Conservation (phyloP, 148 eudicot genomes). For the Rhododendron simsii region DNA sequence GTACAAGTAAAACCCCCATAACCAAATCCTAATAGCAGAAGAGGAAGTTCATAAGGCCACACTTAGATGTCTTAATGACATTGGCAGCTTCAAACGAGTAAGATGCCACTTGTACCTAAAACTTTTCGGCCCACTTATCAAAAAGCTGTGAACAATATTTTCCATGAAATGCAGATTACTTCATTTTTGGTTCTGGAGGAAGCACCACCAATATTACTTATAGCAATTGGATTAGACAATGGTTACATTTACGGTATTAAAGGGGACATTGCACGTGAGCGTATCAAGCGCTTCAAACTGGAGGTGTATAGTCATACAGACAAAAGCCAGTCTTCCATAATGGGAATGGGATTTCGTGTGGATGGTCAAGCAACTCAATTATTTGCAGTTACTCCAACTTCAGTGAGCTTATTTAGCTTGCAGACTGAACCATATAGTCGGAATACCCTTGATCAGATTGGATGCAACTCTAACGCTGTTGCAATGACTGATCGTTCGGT, state of each 20-base stretch:
- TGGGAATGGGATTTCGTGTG: slow-evolving; percentile 81
- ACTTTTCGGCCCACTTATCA: background rate
- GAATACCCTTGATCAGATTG: slow-evolving; percentile 85
- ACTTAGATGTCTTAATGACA: background rate
- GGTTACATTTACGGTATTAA: slow-evolving; percentile 92
- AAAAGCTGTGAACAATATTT: background rate
- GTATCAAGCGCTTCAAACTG: slow-evolving; percentile 85
- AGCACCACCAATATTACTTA: slow-evolving; percentile 75
- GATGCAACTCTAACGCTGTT: slow-evolving; percentile 56
- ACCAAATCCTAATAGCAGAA: background rate
- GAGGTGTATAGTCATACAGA: slow-evolving; percentile 60
- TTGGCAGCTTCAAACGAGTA: background rate
- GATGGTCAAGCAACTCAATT: slow-evolving; percentile 83
- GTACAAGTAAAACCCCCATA: background rate
- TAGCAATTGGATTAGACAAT: slow-evolving; percentile 89
- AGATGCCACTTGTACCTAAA: background rate
- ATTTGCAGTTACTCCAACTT: slow-evolving; percentile 82
- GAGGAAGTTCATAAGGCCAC: background rate
- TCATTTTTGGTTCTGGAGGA: slow-evolving; percentile 85
- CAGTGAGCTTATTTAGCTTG: slow-evolving; percentile 81
- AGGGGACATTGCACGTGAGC: slow-evolving; percentile 97
- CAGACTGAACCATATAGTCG: slow-evolving; percentile 65
- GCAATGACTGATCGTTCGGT: slow-evolving; percentile 96
- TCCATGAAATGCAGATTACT: slow-evolving; percentile 57
- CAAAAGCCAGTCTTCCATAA: slow-evolving; percentile 50